These are phyloP conservation scores for Pseudonitzschia multistriata DNA, from an alignment of 108 stramenopile species.

Conservation along the genomic window DNA sequence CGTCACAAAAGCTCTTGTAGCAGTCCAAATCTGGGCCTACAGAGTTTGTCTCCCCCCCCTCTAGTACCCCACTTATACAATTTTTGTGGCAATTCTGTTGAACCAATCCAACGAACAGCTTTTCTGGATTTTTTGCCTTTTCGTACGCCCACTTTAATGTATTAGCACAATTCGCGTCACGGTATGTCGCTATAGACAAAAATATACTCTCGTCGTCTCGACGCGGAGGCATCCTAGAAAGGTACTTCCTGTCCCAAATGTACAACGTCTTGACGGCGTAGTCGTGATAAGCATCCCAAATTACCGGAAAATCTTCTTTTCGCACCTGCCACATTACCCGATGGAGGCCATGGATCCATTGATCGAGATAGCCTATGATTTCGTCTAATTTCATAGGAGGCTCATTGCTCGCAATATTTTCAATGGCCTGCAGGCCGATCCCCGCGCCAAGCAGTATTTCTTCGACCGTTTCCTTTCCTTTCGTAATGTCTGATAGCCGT, in stretches of 20 bases:
- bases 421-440: not conserved
- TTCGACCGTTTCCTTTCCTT: constrained; percentile 74
- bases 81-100: constrained; percentile 94
- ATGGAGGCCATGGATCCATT: constrained; percentile 68
- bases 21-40: constrained; percentile 79
- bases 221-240: constrained; percentile 70
- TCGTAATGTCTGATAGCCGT: constrained; percentile 64
- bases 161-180: constrained; percentile 91
- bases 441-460: constrained; percentile 59
- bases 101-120: constrained; percentile 88
- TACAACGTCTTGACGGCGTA: constrained; percentile 72
- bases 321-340: constrained; percentile 48
- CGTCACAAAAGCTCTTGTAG: constrained; percentile 68
- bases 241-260: constrained; percentile 80
- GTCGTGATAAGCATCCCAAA: constrained; percentile 85
- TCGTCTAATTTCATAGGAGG: constrained; percentile 78
- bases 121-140: constrained; percentile 87
- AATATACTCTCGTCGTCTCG: constrained; percentile 81
- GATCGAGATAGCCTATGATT: constrained; percentile 54
- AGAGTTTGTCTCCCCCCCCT: constrained; percentile 51
- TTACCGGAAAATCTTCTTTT: constrained; percentile 61
- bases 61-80: constrained; percentile 67
- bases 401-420: constrained; percentile 28
- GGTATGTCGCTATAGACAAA: constrained; percentile 88
- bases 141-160: constrained; percentile 82